Evolutionary conservation across 176 grass and related monocot species (phyloP).

Genomic region (Poa pratensis): DNA sequence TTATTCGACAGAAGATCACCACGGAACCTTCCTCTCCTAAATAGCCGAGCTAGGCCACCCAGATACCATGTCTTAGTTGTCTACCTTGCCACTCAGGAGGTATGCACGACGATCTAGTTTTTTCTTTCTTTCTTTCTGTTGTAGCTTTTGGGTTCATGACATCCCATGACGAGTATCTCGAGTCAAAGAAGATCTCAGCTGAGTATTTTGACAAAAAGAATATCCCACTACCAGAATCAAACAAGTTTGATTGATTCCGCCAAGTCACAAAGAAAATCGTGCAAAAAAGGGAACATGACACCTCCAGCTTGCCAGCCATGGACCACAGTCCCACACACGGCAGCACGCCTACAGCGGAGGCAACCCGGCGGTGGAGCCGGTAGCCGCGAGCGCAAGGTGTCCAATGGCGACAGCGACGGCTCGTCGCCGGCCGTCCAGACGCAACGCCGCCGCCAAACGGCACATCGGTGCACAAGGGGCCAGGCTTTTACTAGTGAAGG

Average conservation of each 20-base stretch:
- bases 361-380: neutral
- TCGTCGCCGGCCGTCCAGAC: slow-evolving; percentile 24
- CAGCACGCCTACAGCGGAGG: neutral
- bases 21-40: no score
- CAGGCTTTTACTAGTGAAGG: neutral
- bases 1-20: no score
- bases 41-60: no score
- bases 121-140: no score
- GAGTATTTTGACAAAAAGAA: neutral
- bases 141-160: neutral
- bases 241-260: neutral
- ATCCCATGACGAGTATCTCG: neutral
- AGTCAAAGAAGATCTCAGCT: neutral
- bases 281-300: neutral
- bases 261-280: neutral
- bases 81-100: no score
- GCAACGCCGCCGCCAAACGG: neutral
- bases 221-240: slow-evolving; percentile 1
- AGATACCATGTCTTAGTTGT: no score
- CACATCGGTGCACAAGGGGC: neutral
- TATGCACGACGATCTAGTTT: no score
- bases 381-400: slow-evolving; percentile 12
- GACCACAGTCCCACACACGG: neutral
- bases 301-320: neutral
- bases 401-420: neutral